phyloP scores from a whole-genome alignment of 1,284 basidiomycete genomes.

The Ganoderma leucocontextum region DNA sequence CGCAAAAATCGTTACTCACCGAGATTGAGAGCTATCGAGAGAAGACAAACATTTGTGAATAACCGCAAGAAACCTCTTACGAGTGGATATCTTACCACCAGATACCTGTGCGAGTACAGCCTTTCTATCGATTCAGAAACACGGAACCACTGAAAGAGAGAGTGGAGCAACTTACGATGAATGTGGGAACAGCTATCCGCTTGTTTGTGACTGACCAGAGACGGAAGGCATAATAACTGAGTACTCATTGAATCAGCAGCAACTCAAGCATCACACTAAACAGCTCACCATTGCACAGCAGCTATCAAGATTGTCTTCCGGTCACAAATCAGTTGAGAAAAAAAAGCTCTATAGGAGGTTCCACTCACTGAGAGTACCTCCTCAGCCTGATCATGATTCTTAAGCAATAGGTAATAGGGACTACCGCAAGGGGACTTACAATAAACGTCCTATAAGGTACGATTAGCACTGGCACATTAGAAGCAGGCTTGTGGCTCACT shows the following conservation, averaged over 20 bases:
- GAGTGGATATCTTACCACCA: conserved; percentile 23
- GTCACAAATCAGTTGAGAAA: not conserved
- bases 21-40: conserved; percentile 43
- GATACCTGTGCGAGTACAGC: conserved; percentile 18
- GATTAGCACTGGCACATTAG: not conserved
- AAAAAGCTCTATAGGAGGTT: not conserved
- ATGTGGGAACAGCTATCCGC: conserved; percentile 24
- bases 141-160: not conserved
- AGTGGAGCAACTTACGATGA: conserved; percentile 27
- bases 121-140: not conserved
- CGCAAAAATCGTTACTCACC: not conserved
- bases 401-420: not conserved
- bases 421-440: conserved; percentile 38
- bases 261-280: not conserved
- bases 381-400: conserved; percentile 40
- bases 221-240: conserved; percentile 47
- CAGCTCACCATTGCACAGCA: conserved; percentile 45
- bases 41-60: not conserved
- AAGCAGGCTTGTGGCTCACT: conserved; percentile 38
- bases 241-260: not conserved
- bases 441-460: conserved; percentile 44
- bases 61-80: no score
- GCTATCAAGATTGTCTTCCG: conserved; percentile 43
- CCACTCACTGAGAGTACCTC: conserved; percentile 44
- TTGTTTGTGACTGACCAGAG: conserved; percentile 37